Percentiles rank a stretch among this genome's conserved stretches.
These are phyloP conservation scores for Globisporangium cylindrosporum DNA, from an alignment of 352 stramenopile genomes.

Conservation along the genomic window DNA sequence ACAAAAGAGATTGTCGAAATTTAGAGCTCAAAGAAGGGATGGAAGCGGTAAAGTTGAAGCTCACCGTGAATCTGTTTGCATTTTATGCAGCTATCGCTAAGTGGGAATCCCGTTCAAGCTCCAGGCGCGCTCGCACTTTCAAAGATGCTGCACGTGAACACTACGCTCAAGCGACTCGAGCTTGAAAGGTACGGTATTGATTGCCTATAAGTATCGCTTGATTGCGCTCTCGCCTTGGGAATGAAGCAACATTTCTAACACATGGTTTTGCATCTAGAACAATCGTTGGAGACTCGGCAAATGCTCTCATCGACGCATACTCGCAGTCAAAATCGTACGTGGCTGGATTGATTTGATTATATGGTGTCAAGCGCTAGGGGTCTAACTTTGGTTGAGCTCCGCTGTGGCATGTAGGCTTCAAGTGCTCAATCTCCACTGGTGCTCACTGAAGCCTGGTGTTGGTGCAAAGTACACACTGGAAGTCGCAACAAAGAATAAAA, in stretches of 20 bases:
- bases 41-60: neutral
- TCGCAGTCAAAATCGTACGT: conserved; percentile 30
- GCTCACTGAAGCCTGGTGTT: conserved; percentile 24
- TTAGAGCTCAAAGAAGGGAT: neutral
- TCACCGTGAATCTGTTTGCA: neutral
- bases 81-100: conserved; percentile 19
- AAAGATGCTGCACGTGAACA: conserved; percentile 33
- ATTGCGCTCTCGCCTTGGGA: neutral
- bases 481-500: conserved; percentile 3
- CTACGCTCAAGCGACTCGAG: conserved; percentile 22
- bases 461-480: conserved; percentile 13
- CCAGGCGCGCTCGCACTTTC: conserved; percentile 24
- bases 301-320: conserved; percentile 28
- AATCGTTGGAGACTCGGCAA: conserved; percentile 13
- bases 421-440: conserved; percentile 35
- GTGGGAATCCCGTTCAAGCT: conserved; percentile 29
- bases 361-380: neutral
- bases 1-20: neutral
- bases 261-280: conserved; percentile 17
- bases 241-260: neutral
- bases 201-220: neutral
- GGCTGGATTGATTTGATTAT: neutral
- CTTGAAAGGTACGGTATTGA: conserved; percentile 26
- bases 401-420: conserved; percentile 20
- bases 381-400: neutral